Conservation (phyloP, 1,139 yeast species). For the Sporopachydermia cereana region DNA sequence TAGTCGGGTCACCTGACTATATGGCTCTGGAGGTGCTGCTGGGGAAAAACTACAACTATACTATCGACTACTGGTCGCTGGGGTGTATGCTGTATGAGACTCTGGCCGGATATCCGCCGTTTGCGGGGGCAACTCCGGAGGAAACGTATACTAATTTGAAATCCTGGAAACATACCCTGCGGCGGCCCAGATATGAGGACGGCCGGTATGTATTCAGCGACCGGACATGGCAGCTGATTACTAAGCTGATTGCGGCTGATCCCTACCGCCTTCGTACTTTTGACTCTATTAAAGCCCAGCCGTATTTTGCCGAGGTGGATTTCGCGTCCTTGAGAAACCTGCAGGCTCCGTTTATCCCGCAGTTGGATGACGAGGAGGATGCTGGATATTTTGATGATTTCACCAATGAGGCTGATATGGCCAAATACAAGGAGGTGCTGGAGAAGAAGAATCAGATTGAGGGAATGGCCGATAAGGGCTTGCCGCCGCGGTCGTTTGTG, state of each 20-base stretch:
- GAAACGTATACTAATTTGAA: slow-evolving; percentile 92
- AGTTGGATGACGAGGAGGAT: slow-evolving; percentile 90
- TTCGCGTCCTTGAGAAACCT: slow-evolving; percentile 60
- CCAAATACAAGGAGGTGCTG: slow-evolving; percentile 92
- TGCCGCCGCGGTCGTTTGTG: slow-evolving; percentile 62
- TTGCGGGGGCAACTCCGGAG: slow-evolving; percentile 85
- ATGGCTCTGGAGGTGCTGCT: slow-evolving; percentile 97
- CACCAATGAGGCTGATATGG: slow-evolving; percentile 93
- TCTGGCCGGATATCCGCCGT: slow-evolving; percentile 92
- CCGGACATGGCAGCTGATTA: slow-evolving; percentile 88
- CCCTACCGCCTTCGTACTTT: slow-evolving; percentile 62
- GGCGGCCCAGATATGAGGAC: slow-evolving; percentile 86
- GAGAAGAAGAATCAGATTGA: slow-evolving; percentile 82
- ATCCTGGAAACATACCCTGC: slow-evolving; percentile 80
- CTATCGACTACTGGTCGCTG: slow-evolving; percentile 97
- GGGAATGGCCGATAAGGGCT: slow-evolving; percentile 58
- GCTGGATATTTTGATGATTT: slow-evolving; percentile 99
- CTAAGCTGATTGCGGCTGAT: slow-evolving; percentile 70
- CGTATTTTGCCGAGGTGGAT: slow-evolving; percentile 75
- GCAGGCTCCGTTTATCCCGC: slow-evolving; percentile 93
- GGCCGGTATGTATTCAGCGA: slow-evolving; percentile 91
- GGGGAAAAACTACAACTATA: slow-evolving; percentile 87
- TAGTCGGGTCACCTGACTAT: slow-evolving; percentile 97
- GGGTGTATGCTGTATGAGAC: slow-evolving; percentile 94
- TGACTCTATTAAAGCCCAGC: slow-evolving; percentile 67